These are phyloP conservation scores for Hypoxylon cercidicola DNA, from an alignment of 495 filamentous ascomycete genomes.

Conservation along the genomic window DNA sequence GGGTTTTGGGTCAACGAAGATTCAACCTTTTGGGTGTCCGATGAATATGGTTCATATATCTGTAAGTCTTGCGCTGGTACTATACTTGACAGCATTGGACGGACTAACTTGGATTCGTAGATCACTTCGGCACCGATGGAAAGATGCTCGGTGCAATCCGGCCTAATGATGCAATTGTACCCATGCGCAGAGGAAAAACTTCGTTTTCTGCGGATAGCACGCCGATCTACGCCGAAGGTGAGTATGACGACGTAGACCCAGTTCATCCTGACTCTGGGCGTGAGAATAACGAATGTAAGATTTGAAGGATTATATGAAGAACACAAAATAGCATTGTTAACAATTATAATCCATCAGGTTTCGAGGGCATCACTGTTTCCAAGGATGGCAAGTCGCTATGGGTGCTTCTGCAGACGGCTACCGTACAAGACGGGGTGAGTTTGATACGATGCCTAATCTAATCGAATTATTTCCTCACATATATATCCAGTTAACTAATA, in stretches of 20 bases:
- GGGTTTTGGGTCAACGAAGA: constrained; percentile 73
- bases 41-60: constrained; percentile 83
- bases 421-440: constrained; percentile 72
- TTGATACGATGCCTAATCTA: neutral
- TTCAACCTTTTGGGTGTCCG: constrained; percentile 77
- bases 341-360: constrained; percentile 41
- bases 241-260: constrained; percentile 52
- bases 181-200: constrained; percentile 67
- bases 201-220: constrained; percentile 60
- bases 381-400: constrained; percentile 73
- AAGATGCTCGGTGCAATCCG: constrained; percentile 72
- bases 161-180: constrained; percentile 74
- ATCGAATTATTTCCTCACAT: too few species aligned
- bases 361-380: constrained; percentile 76
- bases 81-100: neutral
- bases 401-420: constrained; percentile 73
- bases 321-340: neutral
- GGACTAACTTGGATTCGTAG: constrained; percentile 15
- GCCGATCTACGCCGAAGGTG: constrained; percentile 62
- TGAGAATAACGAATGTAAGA: constrained; percentile 74
- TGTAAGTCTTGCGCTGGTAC: constrained; percentile 44
- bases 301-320: neutral
- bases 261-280: constrained; percentile 71
- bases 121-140: constrained; percentile 68
- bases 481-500: constrained; percentile 15